Evolutionary conservation across 495 filamentous ascomycete species (phyloP), one percentile per base, ranked within the genome.

Genomic region (Cercophora samala): DNA sequence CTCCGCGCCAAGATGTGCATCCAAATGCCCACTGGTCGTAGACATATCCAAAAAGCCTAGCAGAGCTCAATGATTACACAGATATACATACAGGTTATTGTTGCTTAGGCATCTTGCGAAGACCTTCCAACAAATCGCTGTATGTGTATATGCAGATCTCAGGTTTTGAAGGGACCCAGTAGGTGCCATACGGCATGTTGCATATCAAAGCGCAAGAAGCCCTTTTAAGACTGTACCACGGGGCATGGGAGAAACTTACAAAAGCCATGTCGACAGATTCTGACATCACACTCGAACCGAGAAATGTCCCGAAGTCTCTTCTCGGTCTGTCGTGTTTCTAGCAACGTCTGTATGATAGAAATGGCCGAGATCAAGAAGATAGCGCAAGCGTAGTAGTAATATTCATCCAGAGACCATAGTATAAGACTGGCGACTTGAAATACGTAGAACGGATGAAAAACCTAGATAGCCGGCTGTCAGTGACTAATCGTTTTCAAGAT

Each of bases 391-490:
- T 99, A 99, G 75, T 97, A 98, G 71, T 97, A 98, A 72, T 99
- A 99, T 69, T 93, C 81, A 72, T 99, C 96, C 29, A 97, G 68
- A 18, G 93, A 96, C 96, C 96, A 99, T 4, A 99, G 88, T 58
- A 95, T 76, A 64, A 99, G 80, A 80, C 96, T 98, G 37, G 92
- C 93, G 72, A 99, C 88, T 75, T 99, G 96, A 78, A 99, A 99
- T 46, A 97, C 89, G 73, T 98, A 99, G 79, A 99, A 98, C 3
- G 96, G 96, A 73, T 98, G 95, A 74, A 99, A 92, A 4, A 90
- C 92, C 90, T 95, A 69, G 3, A 37, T 1, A n/a, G n/a, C n/a
- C n/a, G n/a, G n/a, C 54, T 62, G 58, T 64, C 71, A 69, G 62
- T 11, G 52, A 29, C 5, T 18, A n/a, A 13, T 18, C 13, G 24